Percentiles rank a stretch among this genome's conserved stretches.
Conservation (phyloP, 345 rosid species). For the Balakata baccata region DNA sequence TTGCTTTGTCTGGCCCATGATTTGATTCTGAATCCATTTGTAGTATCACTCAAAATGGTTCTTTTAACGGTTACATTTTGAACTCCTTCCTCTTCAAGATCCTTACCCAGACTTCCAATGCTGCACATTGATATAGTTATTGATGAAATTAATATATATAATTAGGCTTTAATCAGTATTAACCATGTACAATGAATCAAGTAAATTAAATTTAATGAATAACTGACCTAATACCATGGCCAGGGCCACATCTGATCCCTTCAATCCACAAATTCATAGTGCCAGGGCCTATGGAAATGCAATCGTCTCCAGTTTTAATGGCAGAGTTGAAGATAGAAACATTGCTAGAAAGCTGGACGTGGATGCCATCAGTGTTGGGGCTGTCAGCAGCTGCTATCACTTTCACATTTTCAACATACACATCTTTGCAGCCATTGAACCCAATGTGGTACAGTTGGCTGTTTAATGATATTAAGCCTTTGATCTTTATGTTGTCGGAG, state of each 20-base stretch:
- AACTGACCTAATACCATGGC: slow-evolving; percentile 35
- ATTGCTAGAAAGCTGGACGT: slow-evolving; percentile 20
- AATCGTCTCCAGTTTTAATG: slow-evolving; percentile 31
- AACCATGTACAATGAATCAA: too few relatives aligned
- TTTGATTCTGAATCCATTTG: slow-evolving; percentile 59
- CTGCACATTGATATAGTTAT: slow-evolving; percentile 24
- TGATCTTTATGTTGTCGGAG: slow-evolving; percentile 23
- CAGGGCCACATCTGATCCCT: slow-evolving; percentile 28
- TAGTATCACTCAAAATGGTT: slow-evolving; percentile 35
- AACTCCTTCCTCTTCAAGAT: slow-evolving; percentile 47
- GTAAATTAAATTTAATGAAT: too few relatives aligned
- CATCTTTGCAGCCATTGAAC: slow-evolving; percentile 23
- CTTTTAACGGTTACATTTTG: slow-evolving; percentile 43
- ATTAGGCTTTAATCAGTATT: background rate
- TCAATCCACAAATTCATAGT: slow-evolving; percentile 19
- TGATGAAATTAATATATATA: background rate
- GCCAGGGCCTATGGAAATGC: slow-evolving; percentile 36
- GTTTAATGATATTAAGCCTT: slow-evolving; percentile 18
- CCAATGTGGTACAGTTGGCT: slow-evolving; percentile 30
- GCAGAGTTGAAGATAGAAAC: slow-evolving; percentile 10
- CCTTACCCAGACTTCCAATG: slow-evolving; percentile 55
- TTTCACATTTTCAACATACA: slow-evolving; percentile 4
- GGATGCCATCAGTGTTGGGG: slow-evolving; percentile 36
- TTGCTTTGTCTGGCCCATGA: slow-evolving; percentile 66
- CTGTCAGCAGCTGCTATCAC: slow-evolving; percentile 21